A percentile compares a stretch with the other conserved stretches of the same genome.
These are phyloP conservation scores for Ogataea corticis DNA, from an alignment of 805 yeast genomes.

Conservation along the genomic window DNA sequence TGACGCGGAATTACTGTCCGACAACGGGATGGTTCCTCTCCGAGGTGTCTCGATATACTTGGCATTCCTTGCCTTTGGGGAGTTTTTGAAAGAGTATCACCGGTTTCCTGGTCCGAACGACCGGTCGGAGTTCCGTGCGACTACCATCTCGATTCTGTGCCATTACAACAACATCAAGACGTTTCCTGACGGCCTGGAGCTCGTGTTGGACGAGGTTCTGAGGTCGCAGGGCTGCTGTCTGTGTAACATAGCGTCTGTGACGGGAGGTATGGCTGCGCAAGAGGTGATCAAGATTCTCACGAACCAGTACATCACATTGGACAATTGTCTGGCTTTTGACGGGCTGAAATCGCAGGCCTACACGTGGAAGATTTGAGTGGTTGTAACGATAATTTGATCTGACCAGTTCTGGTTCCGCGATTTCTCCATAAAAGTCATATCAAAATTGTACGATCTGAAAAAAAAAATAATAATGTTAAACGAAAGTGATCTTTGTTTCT, in stretches of 20 bases:
- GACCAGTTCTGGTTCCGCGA: no score
- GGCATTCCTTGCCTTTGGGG: conserved; percentile 39
- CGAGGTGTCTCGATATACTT: conserved; percentile 37
- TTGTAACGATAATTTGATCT: background rate
- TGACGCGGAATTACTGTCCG: conserved; percentile 20
- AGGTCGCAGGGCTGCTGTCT: conserved; percentile 44
- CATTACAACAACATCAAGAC: conserved; percentile 20
- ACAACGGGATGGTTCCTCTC: conserved; percentile 10
- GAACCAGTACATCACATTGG: conserved; percentile 77
- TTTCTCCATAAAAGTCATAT: no score
- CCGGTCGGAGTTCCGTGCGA: conserved; percentile 24
- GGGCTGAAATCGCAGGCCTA: conserved; percentile 59
- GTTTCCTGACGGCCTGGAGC: conserved; percentile 39
- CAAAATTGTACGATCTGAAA: background rate
- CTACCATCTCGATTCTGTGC: conserved; percentile 29
- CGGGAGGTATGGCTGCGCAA: conserved; percentile 87
- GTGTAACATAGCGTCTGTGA: conserved; percentile 61
- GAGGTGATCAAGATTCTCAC: conserved; percentile 77
- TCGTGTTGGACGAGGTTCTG: conserved; percentile 42
- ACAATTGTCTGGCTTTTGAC: conserved; percentile 70
- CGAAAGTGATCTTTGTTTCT: background rate
- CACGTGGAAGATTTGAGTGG: conserved; percentile 22
- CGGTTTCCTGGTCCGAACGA: conserved; percentile 20
- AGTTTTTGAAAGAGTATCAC: conserved; percentile 28
- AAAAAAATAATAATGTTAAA: background rate